Evolutionary conservation across 257 asterid species (phyloP).

Genomic region (Striga asiatica): DNA sequence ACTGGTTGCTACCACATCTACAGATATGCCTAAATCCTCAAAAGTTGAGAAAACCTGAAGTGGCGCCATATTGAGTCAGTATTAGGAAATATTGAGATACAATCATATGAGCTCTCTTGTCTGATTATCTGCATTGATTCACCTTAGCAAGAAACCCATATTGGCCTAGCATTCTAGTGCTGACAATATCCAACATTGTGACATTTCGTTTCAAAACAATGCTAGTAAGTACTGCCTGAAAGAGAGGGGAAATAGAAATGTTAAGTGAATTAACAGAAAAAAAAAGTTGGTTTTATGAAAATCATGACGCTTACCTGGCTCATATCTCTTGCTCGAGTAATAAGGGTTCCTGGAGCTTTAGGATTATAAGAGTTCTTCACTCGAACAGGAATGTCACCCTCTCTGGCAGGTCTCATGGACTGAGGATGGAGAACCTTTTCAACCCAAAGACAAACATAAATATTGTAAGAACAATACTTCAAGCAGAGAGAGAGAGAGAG

Average conservation of each 20-base stretch:
- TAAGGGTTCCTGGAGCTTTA: conserved; percentile 85
- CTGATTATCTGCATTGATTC: conserved; percentile 6
- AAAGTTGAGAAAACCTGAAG: conserved; percentile 72
- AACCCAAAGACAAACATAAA: conserved; percentile 19
- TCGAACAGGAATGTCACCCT: conserved; percentile 87
- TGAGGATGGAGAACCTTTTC: conserved; percentile 85
- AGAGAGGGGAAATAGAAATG: conserved; percentile 4
- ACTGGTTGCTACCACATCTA: conserved; percentile 93
- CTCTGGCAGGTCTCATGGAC: conserved; percentile 96
- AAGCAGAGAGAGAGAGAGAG: no score
- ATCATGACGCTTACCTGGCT: conserved; percentile 42
- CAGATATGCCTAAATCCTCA: conserved; percentile 92
- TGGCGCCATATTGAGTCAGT: conserved; percentile 3
- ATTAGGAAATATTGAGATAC: conserved; percentile 1
- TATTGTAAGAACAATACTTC: no score
- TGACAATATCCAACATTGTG: conserved; percentile 83
- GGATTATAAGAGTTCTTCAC: conserved; percentile 89
- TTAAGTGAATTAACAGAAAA: no score
- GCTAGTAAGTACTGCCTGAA: conserved; percentile 89
- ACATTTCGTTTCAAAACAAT: conserved; percentile 82
- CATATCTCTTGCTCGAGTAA: conserved; percentile 75
- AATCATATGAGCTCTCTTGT: neutral
- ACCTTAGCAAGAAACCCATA: conserved; percentile 92
- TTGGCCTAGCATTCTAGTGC: conserved; percentile 95
- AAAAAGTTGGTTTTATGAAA: no score